Evolutionary conservation across 2,329 filamentous ascomycete species (phyloP), one percentile per base, ranked within the genome.

Genomic region (Arthrobotrys megalospora): DNA sequence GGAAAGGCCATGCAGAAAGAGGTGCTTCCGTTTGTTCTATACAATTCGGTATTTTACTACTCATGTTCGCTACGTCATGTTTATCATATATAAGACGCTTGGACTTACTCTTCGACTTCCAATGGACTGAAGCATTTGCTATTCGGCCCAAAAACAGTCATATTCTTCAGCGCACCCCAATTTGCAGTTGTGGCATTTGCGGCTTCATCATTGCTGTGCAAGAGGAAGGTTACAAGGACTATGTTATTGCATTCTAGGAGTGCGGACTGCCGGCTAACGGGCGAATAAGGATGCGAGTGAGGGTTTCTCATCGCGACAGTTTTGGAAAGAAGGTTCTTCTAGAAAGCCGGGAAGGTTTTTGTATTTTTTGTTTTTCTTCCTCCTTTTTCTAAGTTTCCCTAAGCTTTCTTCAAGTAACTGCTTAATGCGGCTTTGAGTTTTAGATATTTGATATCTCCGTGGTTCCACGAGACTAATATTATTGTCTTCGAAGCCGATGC

Each of bases 1-100:
- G 75, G 75, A 36, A 78, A 78, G 14, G 75, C 75, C 75, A 78
- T 78, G 50, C 75, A 78, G 53, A 78, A 78, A 12, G 75, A 78
- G 1, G 75, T 78, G 36, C 67, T 72, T 5, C 75, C 75, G n/a
- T 78, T 67, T 8, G 67, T 78, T 68, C 75, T 78, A 43, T 58
- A 69, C 41, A 36, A 53, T n/a, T 16, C 34, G 14, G 6, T 6
- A 11, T 41, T 58, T 64, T 58, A 47, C 19, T 38, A 28, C 14
- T 41, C 7, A 16, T 55, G 24, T 47, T 16, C 19, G 28, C 16
- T 28, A 7, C 7, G n/a, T 7, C 6, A 52, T 28, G 19, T 28
- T 16, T 21, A 36, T 38, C 6, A 52, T 28, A 6, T 28, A 8
- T 21, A 36, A 24, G 8, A 21, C 52, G 38, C 45, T 43, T 5